These are phyloP conservation scores for Pecoramyces ruminantium DNA, from an alignment of 192 early-diverging fungal species.

Conservation along the genomic window DNA sequence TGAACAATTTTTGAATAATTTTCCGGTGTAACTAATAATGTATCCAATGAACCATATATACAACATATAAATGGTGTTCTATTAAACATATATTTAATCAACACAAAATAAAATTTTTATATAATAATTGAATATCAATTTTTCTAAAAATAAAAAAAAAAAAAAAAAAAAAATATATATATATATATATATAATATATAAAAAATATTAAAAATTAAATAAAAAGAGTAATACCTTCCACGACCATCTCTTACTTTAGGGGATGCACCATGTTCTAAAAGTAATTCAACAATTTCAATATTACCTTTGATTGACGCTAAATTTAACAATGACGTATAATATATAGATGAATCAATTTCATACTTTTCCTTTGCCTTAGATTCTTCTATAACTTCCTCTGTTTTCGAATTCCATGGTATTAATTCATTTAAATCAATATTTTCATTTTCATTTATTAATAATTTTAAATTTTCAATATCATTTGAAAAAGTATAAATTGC, in stretches of 20 bases:
- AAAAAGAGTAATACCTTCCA: too few relatives aligned
- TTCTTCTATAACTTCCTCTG: not conserved
- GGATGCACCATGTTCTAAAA: conserved; percentile 35
- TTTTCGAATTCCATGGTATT: not conserved
- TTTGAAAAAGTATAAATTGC: not conserved
- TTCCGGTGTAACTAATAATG: conserved; percentile 24
- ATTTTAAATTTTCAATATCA: not conserved
- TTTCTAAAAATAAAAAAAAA: too few relatives aligned
- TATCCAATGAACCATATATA: conserved; percentile 36
- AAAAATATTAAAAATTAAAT: too few relatives aligned
- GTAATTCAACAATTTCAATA: conserved; percentile 27
- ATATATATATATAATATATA: too few relatives aligned
- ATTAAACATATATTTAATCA: too few relatives aligned
- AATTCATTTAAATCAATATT: not conserved
- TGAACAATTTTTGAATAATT: conserved; percentile 35
- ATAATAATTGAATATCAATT: too few relatives aligned
- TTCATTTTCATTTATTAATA: not conserved
- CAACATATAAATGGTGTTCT: conserved; percentile 45
- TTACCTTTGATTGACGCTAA: conserved; percentile 38
- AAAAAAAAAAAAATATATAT: too few relatives aligned
- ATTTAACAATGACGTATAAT: conserved; percentile 11
- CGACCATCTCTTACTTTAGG: conserved; percentile 38
- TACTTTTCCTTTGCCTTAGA: not conserved
- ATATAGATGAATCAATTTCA: not conserved
- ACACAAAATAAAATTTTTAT: too few relatives aligned